These are phyloP conservation scores for Penicilliopsis zonata DNA, from an alignment of 495 filamentous ascomycete species.

Conservation along the genomic window DNA sequence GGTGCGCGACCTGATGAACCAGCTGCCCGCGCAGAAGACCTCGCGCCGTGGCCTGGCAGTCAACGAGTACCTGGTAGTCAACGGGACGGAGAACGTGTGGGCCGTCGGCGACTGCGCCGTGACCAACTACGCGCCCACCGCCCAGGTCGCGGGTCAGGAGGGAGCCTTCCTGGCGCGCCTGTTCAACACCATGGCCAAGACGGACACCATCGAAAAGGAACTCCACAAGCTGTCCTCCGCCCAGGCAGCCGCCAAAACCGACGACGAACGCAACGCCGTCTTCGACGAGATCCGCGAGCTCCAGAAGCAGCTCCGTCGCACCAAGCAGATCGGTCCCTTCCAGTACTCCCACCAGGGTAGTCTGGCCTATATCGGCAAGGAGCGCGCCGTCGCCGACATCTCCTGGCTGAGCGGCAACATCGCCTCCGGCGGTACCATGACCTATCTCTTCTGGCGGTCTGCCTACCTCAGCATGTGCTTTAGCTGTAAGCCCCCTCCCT, in stretches of 20 bases:
- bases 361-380: constrained; percentile 94
- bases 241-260: constrained; percentile 50
- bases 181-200: constrained; percentile 97
- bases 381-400: constrained; percentile 95
- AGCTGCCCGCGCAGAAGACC: constrained; percentile 89
- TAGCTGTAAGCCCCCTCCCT: constrained; percentile 58
- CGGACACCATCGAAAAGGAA: constrained; percentile 62
- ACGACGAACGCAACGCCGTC: constrained; percentile 40
- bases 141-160: constrained; percentile 93
- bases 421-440: constrained; percentile 69
- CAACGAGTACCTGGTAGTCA: constrained; percentile 97
- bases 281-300: constrained; percentile 66
- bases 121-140: constrained; percentile 94
- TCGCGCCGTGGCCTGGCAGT: constrained; percentile 90
- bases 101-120: constrained; percentile 82
- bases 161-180: constrained; percentile 89
- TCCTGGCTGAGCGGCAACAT: constrained; percentile 96
- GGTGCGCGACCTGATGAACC: constrained; percentile 78
- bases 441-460: constrained; percentile 89
- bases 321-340: constrained; percentile 92
- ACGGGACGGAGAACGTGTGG: constrained; percentile 95
- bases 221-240: constrained; percentile 48
- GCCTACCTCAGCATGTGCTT: constrained; percentile 99
- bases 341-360: constrained; percentile 96
- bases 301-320: constrained; percentile 73